Conservation (phyloP, 192 early-diverging fungal genomes). For the Coemansia reversa region DNA sequence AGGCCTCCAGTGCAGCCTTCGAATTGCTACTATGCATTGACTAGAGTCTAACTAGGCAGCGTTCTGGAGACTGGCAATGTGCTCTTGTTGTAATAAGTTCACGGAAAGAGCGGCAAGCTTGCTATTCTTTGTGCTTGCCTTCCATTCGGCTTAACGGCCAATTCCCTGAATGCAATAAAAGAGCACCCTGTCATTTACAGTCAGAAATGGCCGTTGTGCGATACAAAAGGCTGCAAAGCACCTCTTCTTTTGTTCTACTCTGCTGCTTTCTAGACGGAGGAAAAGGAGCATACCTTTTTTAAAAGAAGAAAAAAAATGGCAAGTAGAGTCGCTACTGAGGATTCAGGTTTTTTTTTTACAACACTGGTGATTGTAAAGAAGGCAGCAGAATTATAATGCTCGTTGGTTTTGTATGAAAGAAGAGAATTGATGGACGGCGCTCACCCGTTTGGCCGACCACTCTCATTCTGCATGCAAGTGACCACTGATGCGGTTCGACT, state of each 20-base stretch:
- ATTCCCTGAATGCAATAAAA: not conserved
- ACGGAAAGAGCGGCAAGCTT: not conserved
- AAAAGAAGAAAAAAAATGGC: not conserved
- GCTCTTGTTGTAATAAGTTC: not conserved
- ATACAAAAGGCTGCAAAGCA: not conserved
- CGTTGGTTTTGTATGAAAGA: not conserved
- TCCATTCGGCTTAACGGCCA: not conserved
- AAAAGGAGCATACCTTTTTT: not conserved
- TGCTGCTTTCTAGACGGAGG: not conserved
- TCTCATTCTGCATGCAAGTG: not conserved
- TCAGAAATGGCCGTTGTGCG: not conserved
- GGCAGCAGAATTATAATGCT: not conserved
- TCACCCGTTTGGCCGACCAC: not conserved
- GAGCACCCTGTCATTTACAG: not conserved
- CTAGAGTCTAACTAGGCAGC: not conserved
- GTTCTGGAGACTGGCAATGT: not conserved
- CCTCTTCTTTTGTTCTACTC: not conserved
- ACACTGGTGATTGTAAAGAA: not conserved
- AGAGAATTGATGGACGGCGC: not conserved
- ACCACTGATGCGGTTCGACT: not conserved
- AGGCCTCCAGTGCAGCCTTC: not conserved
- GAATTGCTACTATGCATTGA: not conserved
- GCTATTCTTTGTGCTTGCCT: not conserved
- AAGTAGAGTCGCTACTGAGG: not conserved
- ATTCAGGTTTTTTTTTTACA: not conserved